Evolutionary conservation across 2,329 filamentous ascomycete species (phyloP).

Genomic region (Colletotrichum neosansevieriae): DNA sequence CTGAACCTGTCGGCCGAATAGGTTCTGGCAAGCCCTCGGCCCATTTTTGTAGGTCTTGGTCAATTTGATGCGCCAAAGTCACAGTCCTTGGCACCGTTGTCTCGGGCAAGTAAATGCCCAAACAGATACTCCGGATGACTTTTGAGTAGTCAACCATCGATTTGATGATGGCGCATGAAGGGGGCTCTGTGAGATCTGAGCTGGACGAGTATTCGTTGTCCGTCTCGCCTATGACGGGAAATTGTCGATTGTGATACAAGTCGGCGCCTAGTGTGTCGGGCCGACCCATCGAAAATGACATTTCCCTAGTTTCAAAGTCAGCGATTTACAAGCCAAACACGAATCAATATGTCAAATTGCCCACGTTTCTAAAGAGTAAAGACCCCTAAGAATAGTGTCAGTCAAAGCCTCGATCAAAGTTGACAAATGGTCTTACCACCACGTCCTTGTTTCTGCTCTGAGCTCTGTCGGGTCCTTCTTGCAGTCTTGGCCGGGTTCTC

Average conservation of each 20-base stretch:
- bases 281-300: slow-evolving; percentile 61
- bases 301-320: slow-evolving; percentile 49
- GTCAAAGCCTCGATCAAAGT: background rate
- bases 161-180: slow-evolving; percentile 45
- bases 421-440: slow-evolving; percentile 52
- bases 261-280: slow-evolving; percentile 62
- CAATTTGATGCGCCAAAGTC: slow-evolving; percentile 42
- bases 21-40: slow-evolving; percentile 41
- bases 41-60: slow-evolving; percentile 44
- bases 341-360: slow-evolving; percentile 5
- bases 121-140: slow-evolving; percentile 44
- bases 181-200: slow-evolving; percentile 43
- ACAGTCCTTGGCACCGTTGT: slow-evolving; percentile 41
- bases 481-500: slow-evolving; percentile 49
- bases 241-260: slow-evolving; percentile 59
- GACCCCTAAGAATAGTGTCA: slow-evolving; percentile 48
- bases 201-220: slow-evolving; percentile 16
- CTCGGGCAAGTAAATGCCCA: slow-evolving; percentile 44
- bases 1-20: slow-evolving; percentile 41
- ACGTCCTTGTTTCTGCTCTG: slow-evolving; percentile 56
- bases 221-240: slow-evolving; percentile 43
- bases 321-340: background rate
- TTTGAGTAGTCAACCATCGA: slow-evolving; percentile 47
- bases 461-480: slow-evolving; percentile 50
- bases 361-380: slow-evolving; percentile 59